Conservation (phyloP, 345 rosid genomes). For the Citrus trifoliata region DNA sequence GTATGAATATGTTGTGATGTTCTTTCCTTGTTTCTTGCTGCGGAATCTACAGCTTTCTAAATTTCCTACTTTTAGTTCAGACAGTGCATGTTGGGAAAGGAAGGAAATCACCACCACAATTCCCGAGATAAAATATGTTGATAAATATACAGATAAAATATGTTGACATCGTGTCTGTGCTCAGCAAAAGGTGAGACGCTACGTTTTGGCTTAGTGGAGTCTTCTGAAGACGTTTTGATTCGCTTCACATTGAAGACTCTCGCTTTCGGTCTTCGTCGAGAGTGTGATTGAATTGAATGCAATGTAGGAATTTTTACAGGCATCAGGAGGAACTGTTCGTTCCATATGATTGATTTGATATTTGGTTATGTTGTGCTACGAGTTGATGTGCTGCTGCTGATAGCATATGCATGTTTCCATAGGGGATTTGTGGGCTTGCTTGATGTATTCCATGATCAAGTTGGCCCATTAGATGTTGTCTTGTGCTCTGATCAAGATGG, state of each 20-base stretch:
- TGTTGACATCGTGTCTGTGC: not conserved
- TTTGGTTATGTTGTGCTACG: not conserved
- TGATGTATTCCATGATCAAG: not conserved
- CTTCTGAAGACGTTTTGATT: not conserved
- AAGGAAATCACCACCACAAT: not conserved
- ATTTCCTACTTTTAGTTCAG: not conserved
- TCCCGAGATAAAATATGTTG: no score
- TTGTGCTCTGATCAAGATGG: not conserved
- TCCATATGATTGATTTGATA: not conserved
- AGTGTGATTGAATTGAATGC: not conserved
- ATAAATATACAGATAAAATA: no score
- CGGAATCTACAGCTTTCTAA: not conserved
- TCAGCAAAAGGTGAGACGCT: not conserved
- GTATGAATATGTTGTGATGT: not conserved
- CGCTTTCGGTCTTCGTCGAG: not conserved
- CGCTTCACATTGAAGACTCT: not conserved
- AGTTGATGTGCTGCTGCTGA: not conserved
- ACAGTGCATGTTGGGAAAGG: not conserved
- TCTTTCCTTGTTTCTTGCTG: conserved; percentile 2
- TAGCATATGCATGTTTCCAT: no score
- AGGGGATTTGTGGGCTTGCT: not conserved
- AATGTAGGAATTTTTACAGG: not conserved
- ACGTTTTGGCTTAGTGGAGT: not conserved
- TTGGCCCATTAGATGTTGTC: not conserved
- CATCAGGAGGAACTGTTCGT: not conserved